These are phyloP conservation scores for Venturia carpophila DNA, from an alignment of 2,329 filamentous ascomycete genomes.

Conservation along the genomic window DNA sequence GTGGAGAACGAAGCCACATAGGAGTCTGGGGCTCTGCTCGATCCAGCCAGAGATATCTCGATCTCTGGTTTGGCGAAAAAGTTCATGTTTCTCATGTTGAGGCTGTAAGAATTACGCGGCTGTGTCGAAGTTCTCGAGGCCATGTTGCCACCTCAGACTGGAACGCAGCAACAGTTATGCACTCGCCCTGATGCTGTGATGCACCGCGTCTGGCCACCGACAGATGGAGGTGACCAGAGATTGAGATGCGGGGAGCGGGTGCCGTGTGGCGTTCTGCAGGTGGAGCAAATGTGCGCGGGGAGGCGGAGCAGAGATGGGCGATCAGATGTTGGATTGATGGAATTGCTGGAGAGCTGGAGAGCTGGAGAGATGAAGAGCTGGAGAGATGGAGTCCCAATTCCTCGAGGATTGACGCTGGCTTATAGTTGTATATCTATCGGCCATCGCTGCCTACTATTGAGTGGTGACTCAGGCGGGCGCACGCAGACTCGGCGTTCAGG, in stretches of 20 bases:
- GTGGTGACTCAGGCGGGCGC: neutral
- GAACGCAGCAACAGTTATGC: neutral
- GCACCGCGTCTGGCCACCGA: neutral
- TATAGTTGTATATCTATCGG: too few relatives aligned
- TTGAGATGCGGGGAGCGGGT: neutral
- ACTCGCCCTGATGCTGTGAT: neutral
- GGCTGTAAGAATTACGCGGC: neutral
- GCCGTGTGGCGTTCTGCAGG: neutral
- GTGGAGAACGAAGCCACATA: conserved; percentile 47
- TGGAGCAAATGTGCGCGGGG: neutral
- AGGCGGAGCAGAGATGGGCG: neutral
- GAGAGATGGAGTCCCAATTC: neutral
- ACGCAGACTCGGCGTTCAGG: neutral
- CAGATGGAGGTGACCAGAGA: neutral
- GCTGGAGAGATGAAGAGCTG: too few relatives aligned
- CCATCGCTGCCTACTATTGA: too few relatives aligned
- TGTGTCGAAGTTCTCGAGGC: neutral
- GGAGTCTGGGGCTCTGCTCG: conserved; percentile 25
- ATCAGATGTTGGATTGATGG: neutral
- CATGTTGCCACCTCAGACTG: neutral
- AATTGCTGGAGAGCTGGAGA: neutral
- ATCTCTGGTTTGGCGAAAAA: conserved; percentile 24
- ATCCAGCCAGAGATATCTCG: conserved; percentile 35
- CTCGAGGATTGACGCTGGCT: too few relatives aligned
- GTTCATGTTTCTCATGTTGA: conserved; percentile 19